phyloP scores from a whole-genome alignment of 163 green algal species.

The Volvox carteri region DNA sequence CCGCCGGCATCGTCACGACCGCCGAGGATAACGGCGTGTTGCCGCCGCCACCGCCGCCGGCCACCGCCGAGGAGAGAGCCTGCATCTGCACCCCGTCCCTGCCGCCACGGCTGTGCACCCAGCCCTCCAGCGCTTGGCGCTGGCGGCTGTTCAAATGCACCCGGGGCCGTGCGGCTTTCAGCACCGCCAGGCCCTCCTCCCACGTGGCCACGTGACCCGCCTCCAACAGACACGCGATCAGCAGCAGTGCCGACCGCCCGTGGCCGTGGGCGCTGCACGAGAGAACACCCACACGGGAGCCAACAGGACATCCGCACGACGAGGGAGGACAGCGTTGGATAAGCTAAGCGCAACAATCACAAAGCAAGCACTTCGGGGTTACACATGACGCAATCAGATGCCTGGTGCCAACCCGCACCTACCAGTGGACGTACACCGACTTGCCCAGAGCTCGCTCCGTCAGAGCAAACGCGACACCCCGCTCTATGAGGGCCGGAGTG shows the following conservation, averaged over 20 bases:
- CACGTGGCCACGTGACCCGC: not conserved
- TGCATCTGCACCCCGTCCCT: constrained; percentile 36
- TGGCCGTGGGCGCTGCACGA: constrained; percentile 54
- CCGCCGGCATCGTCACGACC: not conserved
- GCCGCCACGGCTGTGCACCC: not conserved
- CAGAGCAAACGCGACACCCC: constrained; percentile 42
- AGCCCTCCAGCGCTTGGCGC: constrained; percentile 34
- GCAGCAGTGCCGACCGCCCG: constrained; percentile 50
- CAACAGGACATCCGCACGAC: too few relatives aligned
- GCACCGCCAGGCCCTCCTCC: constrained; percentile 54
- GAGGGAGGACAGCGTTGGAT: not conserved
- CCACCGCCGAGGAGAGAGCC: not conserved
- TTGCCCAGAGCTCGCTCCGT: constrained; percentile 4
- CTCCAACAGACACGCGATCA: constrained; percentile 56
- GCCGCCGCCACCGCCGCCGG: not conserved
- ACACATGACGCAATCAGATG: too few relatives aligned
- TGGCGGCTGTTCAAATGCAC: constrained; percentile 42
- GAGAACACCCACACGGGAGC: too few relatives aligned
- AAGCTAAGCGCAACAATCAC: too few relatives aligned
- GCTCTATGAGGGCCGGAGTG: not conserved
- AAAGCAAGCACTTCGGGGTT: too few relatives aligned
- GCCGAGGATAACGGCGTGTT: not conserved
- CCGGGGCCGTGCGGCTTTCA: constrained; percentile 30
- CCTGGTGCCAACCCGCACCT: not conserved
- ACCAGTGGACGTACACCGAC: constrained; percentile 57